These are phyloP conservation scores for Pinus tabuliformis DNA, from an alignment of 75 land plant species.

Conservation along the genomic window DNA sequence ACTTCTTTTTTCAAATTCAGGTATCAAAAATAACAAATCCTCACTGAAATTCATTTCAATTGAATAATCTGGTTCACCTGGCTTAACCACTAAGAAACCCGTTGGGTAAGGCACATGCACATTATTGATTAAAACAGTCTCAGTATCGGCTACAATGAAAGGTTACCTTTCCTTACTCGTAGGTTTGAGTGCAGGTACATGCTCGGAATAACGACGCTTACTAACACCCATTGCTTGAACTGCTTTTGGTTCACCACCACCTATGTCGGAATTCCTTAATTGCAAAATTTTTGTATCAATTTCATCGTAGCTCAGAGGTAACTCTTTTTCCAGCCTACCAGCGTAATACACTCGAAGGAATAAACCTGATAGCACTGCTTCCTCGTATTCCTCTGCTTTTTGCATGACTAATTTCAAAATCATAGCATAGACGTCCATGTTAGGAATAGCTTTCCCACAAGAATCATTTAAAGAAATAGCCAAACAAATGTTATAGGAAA, in stretches of 20 bases:
- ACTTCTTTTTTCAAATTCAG: no score
- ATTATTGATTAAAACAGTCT: no score
- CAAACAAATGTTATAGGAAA: no score
- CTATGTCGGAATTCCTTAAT: neutral
- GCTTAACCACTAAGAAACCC: no score
- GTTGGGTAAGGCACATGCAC: no score
- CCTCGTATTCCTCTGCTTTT: neutral
- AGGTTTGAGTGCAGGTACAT: slow-evolving; percentile 1
- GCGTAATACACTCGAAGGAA: neutral
- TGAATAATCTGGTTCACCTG: no score
- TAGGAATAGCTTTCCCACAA: neutral
- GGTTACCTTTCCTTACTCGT: neutral
- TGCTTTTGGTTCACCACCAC: neutral
- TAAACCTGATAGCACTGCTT: neutral
- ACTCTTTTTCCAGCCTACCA: neutral
- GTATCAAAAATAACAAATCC: no score
- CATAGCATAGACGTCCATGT: neutral
- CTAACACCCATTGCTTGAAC: neutral
- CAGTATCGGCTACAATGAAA: no score
- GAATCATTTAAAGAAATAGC: neutral
- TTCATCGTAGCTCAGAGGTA: neutral
- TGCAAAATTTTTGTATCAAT: neutral
- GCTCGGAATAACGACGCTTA: neutral
- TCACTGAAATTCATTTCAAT: no score
- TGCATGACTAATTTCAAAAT: neutral